Evolutionary conservation across 768 basidiomycete genomes (phyloP), one percentile per base, ranked within the genome.

Genomic region (Daedaleopsis nitida): DNA sequence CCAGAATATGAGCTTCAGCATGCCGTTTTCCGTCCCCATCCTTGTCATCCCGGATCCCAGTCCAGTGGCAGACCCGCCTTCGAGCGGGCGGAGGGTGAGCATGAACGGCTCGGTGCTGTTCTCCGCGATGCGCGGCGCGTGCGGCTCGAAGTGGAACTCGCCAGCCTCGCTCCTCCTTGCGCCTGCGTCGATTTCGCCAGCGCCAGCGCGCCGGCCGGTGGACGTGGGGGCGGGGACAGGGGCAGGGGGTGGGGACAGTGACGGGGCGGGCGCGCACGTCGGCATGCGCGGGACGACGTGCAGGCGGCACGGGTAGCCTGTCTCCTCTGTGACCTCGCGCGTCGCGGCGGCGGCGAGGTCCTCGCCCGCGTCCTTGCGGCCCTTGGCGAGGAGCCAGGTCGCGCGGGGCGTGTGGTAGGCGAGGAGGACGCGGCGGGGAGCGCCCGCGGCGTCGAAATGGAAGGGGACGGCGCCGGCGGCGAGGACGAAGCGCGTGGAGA

Each of bases 251-350:
- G 24, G 37, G 23, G 10, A 54, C 37, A n/a, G 54, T 21, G 3
- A 47, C 44, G 12, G 59, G 19, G 10, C 19, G n/a, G 57, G 59
- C 8, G 64, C 51, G 43, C 64, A 59, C 5, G 59, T 65, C 11
- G 64, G 64, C 13, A 60, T 48, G 12, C 48, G 59, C 7, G 59
- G 63, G 48, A 71, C 62, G 24, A 64, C 61, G 34, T 70, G 59
- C 27, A 70, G 65, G 16, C 59, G 61, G 55, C 73, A 74, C 14
- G 59, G 58, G 58, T 69, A 74, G 1, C 73, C 73, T 3, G 73
- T 74, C 65, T 74, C 73, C 55, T 74, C 73, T 48, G 65, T 63
- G n/a, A 73, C 70, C 56, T 74, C 73, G 13, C 73, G 67, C n/a
- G 71, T 32, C 8, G 73, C 73, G 1, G 71, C 64, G 1, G 58